Evolutionary conservation across 148 eudicot species (phyloP), one percentile per base, ranked within the genome.

Genomic region (Linanthus parryae): DNA sequence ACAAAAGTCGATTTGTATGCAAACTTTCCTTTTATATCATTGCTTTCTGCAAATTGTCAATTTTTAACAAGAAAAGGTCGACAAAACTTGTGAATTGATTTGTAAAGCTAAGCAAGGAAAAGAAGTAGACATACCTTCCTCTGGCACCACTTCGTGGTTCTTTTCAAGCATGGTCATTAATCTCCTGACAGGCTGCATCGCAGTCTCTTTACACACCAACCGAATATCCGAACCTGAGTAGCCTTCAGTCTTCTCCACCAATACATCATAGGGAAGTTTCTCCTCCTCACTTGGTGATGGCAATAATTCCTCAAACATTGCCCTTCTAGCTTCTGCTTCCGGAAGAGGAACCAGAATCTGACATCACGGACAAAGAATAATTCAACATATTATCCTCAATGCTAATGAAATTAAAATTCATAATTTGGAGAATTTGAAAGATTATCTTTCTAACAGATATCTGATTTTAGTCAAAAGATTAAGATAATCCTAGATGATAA

Each of bases 261-360:
- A 41, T 30, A 73, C 29, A 65, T 84, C 82, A 72, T 84, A 84
- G 23, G 96, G 90, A 72, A 87, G 78, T n/a, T n/a, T n/a, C 71
- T 54, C 71, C 47, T 70, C 77, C 21, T 61, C 75, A 31, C 73
- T 29, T 9, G 62, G 17, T 44, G 80, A 70, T 17, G 88, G 85
- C 52, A 92, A 63, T 39, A 92, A 70, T 59, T 84, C 98, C 73
- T 81, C 81, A 70, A 87, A 87, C 96, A 92, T 92, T 36, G 67
- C 84, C 68, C 68, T 71, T 67, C 96, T 79, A 56, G 98, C 98
- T 69, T 84, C 96, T 27, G 96, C 83, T 54, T 84, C 94, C 12
- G 96, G 98, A 63, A 92, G 98, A 48, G 98, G 96, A 31, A 92
- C 98, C 49, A 92, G 90, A 46, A 92, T 87, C 98, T 92, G 48